Evolutionary conservation across 495 filamentous ascomycete species (phyloP).

Genomic region (Lentithecium fluviatile): DNA sequence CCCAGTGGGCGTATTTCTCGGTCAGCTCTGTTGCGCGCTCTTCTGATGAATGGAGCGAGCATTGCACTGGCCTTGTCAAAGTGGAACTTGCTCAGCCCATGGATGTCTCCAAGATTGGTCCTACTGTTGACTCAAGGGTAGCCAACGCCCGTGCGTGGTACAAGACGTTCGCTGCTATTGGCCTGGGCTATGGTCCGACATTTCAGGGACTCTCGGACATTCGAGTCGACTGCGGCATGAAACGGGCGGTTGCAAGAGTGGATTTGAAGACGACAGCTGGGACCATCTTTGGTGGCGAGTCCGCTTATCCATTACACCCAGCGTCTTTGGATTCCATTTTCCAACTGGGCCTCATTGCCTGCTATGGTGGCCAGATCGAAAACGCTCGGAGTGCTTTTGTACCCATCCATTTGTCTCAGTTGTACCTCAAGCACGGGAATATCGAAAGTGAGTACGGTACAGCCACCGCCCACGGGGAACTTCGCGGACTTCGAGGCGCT

Average conservation of each 20-base stretch:
- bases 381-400: slow-evolving; percentile 12
- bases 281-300: slow-evolving; percentile 22
- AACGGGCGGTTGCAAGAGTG: slow-evolving; percentile 22
- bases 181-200: slow-evolving; percentile 34
- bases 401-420: slow-evolving; percentile 24
- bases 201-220: slow-evolving; percentile 34
- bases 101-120: no score
- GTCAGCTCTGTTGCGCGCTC: slow-evolving; percentile 18
- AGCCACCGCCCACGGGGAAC: slow-evolving; percentile 20
- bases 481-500: slow-evolving; percentile 22
- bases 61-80: slow-evolving; percentile 27
- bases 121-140: no score
- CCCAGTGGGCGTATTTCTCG: no score
- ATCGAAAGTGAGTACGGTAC: slow-evolving; percentile 12
- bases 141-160: no score
- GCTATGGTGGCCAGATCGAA: slow-evolving; percentile 13
- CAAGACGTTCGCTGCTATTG: slow-evolving; percentile 28
- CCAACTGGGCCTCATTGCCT: slow-evolving; percentile 33
- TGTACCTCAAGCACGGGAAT: no score
- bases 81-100: no score
- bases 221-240: slow-evolving; percentile 16
- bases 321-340: slow-evolving; percentile 34
- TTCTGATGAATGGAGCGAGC: slow-evolving; percentile 18
- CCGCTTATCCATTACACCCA: slow-evolving; percentile 37
- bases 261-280: slow-evolving; percentile 1